Evolutionary conservation across 176 grass and related monocot genomes (phyloP), one percentile per base, ranked within the genome.

Genomic region (Areca catechu): DNA sequence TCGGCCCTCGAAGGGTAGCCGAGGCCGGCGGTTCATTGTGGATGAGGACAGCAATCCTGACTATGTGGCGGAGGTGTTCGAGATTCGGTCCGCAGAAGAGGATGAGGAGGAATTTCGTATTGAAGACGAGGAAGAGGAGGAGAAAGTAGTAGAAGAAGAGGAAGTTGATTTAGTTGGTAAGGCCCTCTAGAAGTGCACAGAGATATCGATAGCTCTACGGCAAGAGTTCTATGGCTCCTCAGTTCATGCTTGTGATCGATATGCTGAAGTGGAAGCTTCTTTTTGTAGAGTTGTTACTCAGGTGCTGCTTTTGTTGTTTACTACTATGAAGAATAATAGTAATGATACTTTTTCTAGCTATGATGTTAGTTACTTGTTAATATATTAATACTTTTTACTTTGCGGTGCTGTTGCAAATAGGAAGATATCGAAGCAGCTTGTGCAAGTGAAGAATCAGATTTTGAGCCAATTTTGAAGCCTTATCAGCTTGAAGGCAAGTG

Each of bases 211-310:
- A 3, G 78, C 79, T 59, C 54, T 98, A 65, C 63, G 78, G 7
- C 61, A 67, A 19, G 93, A 98, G 50, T 59, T 98, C 24, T 90
- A 79, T 54, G 92, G 83, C 20, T 80, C 83, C 4, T 66, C 87
- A 16, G 20, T 75, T 2, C 50, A 28, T 49, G 69, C 82, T 72
- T 88, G 69, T 15, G 83, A 91, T 48, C 70, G 83, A 63, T 97
- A 97, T 59, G 71, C 78, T 0, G 93, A 97, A 58, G 84, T 73
- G 29, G 87, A 97, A 53, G 78, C 72, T 73, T 88, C 78, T 66
- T 82, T 72, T 16, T 75, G 73, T 63, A 79, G 81, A 9, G 84
- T 97, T 77, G 72, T 91, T 54, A 97, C 92, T 64, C 92, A 97
- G 92, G 92, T 97, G 58, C 53, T 64, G 76, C 4, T 43, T 10